These are phyloP conservation scores for Furcasterigmium sp. DNA, from an alignment of 2,329 filamentous ascomycete genomes.

Conservation along the genomic window DNA sequence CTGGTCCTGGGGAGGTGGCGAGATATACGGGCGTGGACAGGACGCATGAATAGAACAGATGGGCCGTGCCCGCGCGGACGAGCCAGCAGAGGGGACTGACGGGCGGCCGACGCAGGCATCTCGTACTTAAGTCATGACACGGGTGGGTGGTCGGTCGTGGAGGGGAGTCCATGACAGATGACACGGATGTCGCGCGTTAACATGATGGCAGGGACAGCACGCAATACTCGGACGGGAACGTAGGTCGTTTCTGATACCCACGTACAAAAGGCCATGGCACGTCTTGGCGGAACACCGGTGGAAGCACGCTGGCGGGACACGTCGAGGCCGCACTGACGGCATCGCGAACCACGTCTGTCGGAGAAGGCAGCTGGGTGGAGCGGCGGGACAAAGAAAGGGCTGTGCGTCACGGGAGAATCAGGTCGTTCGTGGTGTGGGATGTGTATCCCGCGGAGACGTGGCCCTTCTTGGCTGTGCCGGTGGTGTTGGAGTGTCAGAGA, in stretches of 20 bases:
- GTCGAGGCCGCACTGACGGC: constrained; percentile 3
- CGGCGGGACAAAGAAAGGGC: not conserved
- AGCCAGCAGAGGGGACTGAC: not conserved
- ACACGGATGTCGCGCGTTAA: not conserved
- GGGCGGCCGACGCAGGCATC: no score
- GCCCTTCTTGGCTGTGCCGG: no score
- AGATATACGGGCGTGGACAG: not conserved
- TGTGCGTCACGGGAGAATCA: no score
- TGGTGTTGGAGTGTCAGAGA: no score
- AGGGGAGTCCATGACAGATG: not conserved
- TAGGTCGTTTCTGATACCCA: no score
- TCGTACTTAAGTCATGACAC: not conserved
- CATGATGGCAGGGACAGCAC: no score
- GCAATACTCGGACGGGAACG: no score
- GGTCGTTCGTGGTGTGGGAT: no score
- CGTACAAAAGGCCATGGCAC: no score
- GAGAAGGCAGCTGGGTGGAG: not conserved
- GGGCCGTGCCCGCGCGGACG: not conserved
- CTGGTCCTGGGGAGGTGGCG: not conserved
- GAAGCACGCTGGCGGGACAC: no score
- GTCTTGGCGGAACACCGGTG: no score
- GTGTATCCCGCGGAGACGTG: no score
- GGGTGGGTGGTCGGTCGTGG: not conserved
- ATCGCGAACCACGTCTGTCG: not conserved
- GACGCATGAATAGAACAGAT: not conserved